These are phyloP conservation scores for Blastocystis sp. DNA, from an alignment of 352 stramenopile genomes.

Conservation along the genomic window DNA sequence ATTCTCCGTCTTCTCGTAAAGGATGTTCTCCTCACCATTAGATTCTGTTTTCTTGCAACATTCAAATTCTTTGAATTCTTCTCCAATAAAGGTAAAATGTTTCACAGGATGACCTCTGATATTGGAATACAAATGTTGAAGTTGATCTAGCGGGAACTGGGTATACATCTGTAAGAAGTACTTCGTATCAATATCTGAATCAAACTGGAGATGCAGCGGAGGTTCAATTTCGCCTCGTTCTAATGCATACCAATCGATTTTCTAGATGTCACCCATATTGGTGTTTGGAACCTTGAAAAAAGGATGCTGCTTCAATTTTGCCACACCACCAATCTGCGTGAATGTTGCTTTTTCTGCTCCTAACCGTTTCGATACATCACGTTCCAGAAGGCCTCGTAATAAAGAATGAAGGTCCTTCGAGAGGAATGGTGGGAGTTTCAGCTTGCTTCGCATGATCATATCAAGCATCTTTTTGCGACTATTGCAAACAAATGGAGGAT, in stretches of 20 bases:
- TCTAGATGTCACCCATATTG: constrained; percentile 54
- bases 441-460: constrained; percentile 78
- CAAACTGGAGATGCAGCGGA: constrained; percentile 78
- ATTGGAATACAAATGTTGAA: not conserved
- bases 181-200: constrained; percentile 78
- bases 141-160: constrained; percentile 1
- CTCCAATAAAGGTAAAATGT: constrained; percentile 6
- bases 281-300: constrained; percentile 76
- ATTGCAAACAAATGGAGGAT: constrained; percentile 81
- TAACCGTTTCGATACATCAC: constrained; percentile 85
- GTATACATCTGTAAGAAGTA: constrained; percentile 86
- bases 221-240: constrained; percentile 80
- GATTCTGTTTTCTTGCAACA: too few relatives aligned
- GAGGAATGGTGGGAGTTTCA: constrained; percentile 74
- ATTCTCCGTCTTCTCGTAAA: too few relatives aligned
- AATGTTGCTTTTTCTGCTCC: constrained; percentile 86
- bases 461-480: constrained; percentile 79
- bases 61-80: not conserved
- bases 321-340: constrained; percentile 91
- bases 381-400: constrained; percentile 88
- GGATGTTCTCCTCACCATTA: too few relatives aligned
- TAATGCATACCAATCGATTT: constrained; percentile 85
- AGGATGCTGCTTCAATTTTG: constrained; percentile 85
- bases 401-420: constrained; percentile 81
- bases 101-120: not conserved